phyloP scores from a whole-genome alignment of 169 alveolate genomes.

The Plasmodium sp. region DNA sequence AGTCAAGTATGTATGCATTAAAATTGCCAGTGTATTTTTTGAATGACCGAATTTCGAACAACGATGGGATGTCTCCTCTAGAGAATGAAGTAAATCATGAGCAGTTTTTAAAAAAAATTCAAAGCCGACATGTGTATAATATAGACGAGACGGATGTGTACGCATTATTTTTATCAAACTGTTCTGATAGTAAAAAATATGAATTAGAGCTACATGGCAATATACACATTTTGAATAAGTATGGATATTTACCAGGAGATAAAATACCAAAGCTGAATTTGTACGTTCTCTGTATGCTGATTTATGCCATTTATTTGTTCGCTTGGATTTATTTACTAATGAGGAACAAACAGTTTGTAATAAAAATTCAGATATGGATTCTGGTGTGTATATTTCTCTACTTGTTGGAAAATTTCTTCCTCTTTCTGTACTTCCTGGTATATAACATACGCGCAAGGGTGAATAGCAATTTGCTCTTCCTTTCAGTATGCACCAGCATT shows the following conservation, averaged over 20 bases:
- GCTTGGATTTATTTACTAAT: slow-evolving; percentile 52
- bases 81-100: slow-evolving; percentile 29
- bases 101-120: slow-evolving; percentile 13
- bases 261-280: slow-evolving; percentile 69
- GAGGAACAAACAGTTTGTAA: slow-evolving; percentile 35
- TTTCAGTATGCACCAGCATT: slow-evolving; percentile 59
- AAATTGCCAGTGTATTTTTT: slow-evolving; percentile 74
- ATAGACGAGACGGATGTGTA: slow-evolving; percentile 54
- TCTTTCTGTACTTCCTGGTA: slow-evolving; percentile 46
- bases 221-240: slow-evolving; percentile 71
- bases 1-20: slow-evolving; percentile 40
- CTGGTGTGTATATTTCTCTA: slow-evolving; percentile 62
- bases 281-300: slow-evolving; percentile 38
- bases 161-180: slow-evolving; percentile 72
- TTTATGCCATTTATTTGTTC: slow-evolving; percentile 31
- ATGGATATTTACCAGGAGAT: slow-evolving; percentile 76
- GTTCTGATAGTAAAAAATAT: slow-evolving; percentile 57
- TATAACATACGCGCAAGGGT: slow-evolving; percentile 57
- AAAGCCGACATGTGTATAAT: slow-evolving; percentile 9
- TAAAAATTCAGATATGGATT: slow-evolving; percentile 72
- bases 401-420: slow-evolving; percentile 42
- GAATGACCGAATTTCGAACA: slow-evolving; percentile 33
- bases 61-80: background rate
- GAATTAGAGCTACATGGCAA: slow-evolving; percentile 74
- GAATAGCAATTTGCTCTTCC: slow-evolving; percentile 39